Percentiles rank a stretch among this genome's conserved stretches.
phyloP scores from a whole-genome alignment of 2,329 filamentous ascomycete species.

The Clarireedia monteithiana region DNA sequence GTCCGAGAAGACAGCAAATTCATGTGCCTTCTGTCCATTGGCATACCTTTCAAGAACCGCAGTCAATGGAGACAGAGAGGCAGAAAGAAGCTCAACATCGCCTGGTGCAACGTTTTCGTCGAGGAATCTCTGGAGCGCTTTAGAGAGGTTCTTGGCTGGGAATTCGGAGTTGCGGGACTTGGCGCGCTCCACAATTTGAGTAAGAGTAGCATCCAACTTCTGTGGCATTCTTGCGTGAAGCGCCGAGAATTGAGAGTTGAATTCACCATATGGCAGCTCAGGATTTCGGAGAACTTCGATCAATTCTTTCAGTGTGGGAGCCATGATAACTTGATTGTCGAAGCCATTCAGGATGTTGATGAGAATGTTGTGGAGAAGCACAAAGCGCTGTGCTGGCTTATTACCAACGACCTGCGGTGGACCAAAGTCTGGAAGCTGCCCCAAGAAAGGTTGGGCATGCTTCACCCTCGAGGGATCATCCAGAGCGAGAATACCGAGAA shows the following conservation, averaged over 20 bases:
- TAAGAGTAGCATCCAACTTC: slow-evolving; percentile 77
- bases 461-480: slow-evolving; percentile 96
- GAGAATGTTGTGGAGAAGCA: slow-evolving; percentile 67
- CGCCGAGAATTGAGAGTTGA: slow-evolving; percentile 90
- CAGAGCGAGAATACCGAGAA: slow-evolving; percentile 91
- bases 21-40: slow-evolving; percentile 85
- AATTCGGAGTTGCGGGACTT: slow-evolving; percentile 76
- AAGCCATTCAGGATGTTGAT: slow-evolving; percentile 86
- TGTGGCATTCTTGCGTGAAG: slow-evolving; percentile 96
- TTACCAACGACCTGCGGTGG: slow-evolving; percentile 78
- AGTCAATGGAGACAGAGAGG: slow-evolving; percentile 66
- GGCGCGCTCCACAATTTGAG: slow-evolving; percentile 78
- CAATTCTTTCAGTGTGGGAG: slow-evolving; percentile 73
- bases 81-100: slow-evolving; percentile 67
- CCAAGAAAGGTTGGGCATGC: slow-evolving; percentile 89
- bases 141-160: slow-evolving; percentile 78
- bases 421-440: slow-evolving; percentile 80
- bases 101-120: slow-evolving; percentile 71
- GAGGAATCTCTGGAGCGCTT: slow-evolving; percentile 79
- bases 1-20: slow-evolving; percentile 72
- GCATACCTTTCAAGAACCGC: slow-evolving; percentile 72
- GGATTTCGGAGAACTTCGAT: slow-evolving; percentile 84
- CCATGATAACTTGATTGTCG: slow-evolving; percentile 97
- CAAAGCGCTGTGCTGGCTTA: slow-evolving; percentile 87
- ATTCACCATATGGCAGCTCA: slow-evolving; percentile 92